Conservation (phyloP, 2,329 filamentous ascomycete genomes). For the Metarhizium robertsii region DNA sequence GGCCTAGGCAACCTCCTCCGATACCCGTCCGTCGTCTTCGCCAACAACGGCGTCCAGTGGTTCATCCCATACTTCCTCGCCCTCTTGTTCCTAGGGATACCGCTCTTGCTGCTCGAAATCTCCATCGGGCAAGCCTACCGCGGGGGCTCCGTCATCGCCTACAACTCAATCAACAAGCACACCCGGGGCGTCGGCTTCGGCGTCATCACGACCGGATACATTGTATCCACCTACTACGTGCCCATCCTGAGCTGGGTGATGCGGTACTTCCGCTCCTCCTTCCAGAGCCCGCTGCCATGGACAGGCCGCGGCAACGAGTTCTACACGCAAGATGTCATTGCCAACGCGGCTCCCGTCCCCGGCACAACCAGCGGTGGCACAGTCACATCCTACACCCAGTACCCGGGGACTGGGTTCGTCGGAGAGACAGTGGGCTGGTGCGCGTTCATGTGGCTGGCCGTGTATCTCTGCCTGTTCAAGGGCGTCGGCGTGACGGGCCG, state of each 20-base stretch:
- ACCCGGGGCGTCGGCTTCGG: conserved; percentile 42
- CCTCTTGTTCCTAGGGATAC: conserved; percentile 25
- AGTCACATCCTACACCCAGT: conserved; percentile 26
- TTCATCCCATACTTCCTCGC: conserved; percentile 45
- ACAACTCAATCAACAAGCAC: conserved; percentile 36
- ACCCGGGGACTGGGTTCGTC: conserved; percentile 32
- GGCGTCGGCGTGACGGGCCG: conserved; percentile 44
- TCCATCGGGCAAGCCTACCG: conserved; percentile 21
- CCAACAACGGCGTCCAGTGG: conserved; percentile 47
- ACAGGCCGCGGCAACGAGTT: conserved; percentile 23
- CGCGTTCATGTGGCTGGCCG: conserved; percentile 44
- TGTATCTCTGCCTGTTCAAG: conserved; percentile 48
- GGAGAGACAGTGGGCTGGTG: conserved; percentile 45
- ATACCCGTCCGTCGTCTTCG: conserved; percentile 46
- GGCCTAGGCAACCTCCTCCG: conserved; percentile 46
- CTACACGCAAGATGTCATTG: conserved; percentile 33
- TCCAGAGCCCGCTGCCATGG: conserved; percentile 36
- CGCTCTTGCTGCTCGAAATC: no score
- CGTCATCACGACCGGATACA: conserved; percentile 38
- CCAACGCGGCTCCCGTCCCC: conserved; percentile 6
- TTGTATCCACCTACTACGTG: conserved; percentile 32
- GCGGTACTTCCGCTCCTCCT: no score
- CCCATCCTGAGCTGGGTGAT: no score
- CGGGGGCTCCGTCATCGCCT: conserved; percentile 40
- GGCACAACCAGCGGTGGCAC: not conserved